Evolutionary conservation across 2,329 filamentous ascomycete genomes (phyloP), one percentile per base, ranked within the genome.

Genomic region (Cladosporium sp.): DNA sequence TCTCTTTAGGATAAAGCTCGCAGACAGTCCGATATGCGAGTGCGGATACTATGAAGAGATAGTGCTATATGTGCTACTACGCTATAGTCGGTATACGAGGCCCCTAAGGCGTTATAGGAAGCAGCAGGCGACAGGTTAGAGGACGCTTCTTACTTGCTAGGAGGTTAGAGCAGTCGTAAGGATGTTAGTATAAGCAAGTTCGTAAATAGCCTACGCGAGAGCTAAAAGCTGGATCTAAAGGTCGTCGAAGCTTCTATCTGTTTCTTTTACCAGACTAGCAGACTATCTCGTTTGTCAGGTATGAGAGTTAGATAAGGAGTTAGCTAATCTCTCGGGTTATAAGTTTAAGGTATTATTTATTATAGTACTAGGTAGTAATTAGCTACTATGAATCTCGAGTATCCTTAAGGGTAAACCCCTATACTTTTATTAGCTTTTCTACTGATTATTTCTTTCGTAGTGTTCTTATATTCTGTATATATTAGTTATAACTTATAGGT

Each of bases 191-290:
- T 44, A 44, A 34, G 54, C 45, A 51, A 57, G 54, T 50, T 42
- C 15, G 34, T 50, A 35, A 44, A 57, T 5, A 22, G 36, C 54
- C 44, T 22, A 50, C 44, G 44, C 54, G 54, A 57, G 8, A 50
- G 54, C 12, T 57, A 44, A 44, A 57, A 57, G 54, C 54, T 35
- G 34, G 54, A 57, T 57, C 22, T 51, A 20, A 57, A 57, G 52
- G 44, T 49, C 15, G 44, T 57, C 42, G 50, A 17, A 50, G 54
- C 54, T 20, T 57, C 45, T 34, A 32, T 42, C 45, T 32, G 44
- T 51, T 57, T 50, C 40, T 44, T 57, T 40, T 42, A 50, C 12
- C 34, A 50, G 45, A 50, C 54, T 50, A 32, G 35, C 34, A 57
- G 54, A 51, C 54, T 57, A 9, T 57, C 54, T 57, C 54, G 54